Conservation (phyloP, 2,329 filamentous ascomycete genomes). For the Tolypocladium capitatum region DNA sequence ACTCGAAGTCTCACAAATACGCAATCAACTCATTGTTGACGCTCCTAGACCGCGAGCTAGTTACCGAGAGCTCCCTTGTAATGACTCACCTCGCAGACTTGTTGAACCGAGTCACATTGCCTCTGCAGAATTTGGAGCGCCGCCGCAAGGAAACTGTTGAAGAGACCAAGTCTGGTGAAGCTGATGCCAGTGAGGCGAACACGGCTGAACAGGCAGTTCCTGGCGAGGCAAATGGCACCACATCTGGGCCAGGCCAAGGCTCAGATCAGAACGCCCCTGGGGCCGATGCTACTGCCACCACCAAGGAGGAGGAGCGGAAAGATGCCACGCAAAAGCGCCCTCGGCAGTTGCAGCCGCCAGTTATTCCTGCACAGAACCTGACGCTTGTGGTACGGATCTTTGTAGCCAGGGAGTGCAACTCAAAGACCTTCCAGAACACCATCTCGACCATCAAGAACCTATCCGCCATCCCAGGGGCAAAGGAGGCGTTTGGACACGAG, state of each 20-base stretch:
- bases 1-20: conserved; percentile 71
- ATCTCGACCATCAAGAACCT: conserved; percentile 98
- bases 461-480: conserved; percentile 81
- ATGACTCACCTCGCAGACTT: conserved; percentile 89
- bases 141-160: conserved; percentile 65
- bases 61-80: conserved; percentile 92
- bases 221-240: conserved; percentile 5
- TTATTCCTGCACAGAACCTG: conserved; percentile 79
- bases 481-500: conserved; percentile 84
- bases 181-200: conserved; percentile 23
- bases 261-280: conserved; percentile 10
- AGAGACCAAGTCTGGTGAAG: conserved; percentile 28
- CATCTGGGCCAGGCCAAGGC: conserved; percentile 14
- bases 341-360: conserved; percentile 59
- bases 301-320: conserved; percentile 21
- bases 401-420: conserved; percentile 88
- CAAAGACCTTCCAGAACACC: conserved; percentile 95
- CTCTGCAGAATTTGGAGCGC: conserved; percentile 68
- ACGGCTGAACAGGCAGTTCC: conserved; percentile 8
- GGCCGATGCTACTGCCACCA: conserved; percentile 10
- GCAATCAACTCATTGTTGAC: conserved; percentile 83
- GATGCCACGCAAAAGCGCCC: conserved; percentile 33
- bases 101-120: conserved; percentile 76
- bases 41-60: conserved; percentile 81
- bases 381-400: conserved; percentile 94